Conservation (phyloP, 1,139 yeast genomes). For the Casaregolazyma lundiana region DNA sequence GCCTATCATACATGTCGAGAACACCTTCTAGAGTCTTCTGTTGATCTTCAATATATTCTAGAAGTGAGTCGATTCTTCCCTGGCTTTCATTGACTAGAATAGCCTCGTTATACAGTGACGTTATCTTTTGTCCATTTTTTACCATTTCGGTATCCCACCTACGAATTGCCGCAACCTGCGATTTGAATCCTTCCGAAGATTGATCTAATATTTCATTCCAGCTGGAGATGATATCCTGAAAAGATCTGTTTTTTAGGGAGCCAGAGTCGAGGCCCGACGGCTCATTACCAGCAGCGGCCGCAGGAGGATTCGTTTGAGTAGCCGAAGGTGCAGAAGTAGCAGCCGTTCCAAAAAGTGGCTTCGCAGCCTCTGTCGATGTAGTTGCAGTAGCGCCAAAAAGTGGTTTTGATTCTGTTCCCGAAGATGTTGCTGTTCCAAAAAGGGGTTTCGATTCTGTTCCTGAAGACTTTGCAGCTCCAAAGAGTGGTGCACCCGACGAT, state of each 20-base stretch:
- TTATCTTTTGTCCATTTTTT: slow-evolving; percentile 79
- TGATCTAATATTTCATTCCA: slow-evolving; percentile 86
- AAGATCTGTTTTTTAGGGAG: slow-evolving; percentile 80
- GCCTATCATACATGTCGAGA: slow-evolving; percentile 79
- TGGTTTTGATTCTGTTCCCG: slow-evolving; percentile 18
- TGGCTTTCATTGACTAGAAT: slow-evolving; percentile 82
- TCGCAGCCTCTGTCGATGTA: slow-evolving; percentile 13
- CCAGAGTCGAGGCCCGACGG: slow-evolving; percentile 35
- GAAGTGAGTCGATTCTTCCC: slow-evolving; percentile 77
- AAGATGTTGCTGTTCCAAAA: slow-evolving; percentile 10
- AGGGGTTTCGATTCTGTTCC: slow-evolving; percentile 8
- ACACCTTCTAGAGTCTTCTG: slow-evolving; percentile 85
- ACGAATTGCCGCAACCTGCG: slow-evolving; percentile 70
- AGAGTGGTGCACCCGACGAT: background rate
- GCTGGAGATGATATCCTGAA: slow-evolving; percentile 86
- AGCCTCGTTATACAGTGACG: slow-evolving; percentile 73
- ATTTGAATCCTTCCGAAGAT: slow-evolving; percentile 68
- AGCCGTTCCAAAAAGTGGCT: slow-evolving; percentile 15
- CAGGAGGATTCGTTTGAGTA: slow-evolving; percentile 14
- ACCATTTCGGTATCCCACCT: slow-evolving; percentile 84
- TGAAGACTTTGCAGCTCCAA: background rate
- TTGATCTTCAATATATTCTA: slow-evolving; percentile 82
- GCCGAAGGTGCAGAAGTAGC: slow-evolving; percentile 24
- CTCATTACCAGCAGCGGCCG: slow-evolving; percentile 30
- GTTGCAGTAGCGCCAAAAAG: slow-evolving; percentile 27